A percentile compares a stretch with the other conserved stretches of the same genome.
Conservation (phyloP, 768 basidiomycete genomes). For the Tephrocybe rancida region DNA sequence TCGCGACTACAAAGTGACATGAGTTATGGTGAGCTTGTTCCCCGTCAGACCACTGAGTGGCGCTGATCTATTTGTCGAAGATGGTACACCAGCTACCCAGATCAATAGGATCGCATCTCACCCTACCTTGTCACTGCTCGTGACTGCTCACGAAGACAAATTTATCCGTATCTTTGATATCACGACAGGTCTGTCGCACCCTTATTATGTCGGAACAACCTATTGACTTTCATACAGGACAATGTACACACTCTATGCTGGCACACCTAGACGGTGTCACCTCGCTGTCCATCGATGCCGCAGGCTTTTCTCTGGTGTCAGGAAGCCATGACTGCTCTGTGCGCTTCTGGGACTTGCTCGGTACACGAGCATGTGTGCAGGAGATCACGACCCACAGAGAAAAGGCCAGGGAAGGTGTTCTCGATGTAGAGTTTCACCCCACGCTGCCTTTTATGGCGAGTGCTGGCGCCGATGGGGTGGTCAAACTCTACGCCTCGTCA, state of each 20-base stretch:
- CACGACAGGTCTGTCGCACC: slow-evolving; percentile 59
- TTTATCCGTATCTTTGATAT: slow-evolving; percentile 90
- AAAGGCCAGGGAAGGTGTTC: slow-evolving; percentile 89
- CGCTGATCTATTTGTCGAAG: slow-evolving; percentile 35
- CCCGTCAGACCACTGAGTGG: neutral
- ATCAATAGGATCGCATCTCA: slow-evolving; percentile 88
- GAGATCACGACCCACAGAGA: slow-evolving; percentile 89
- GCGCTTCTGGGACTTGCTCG: slow-evolving; percentile 92
- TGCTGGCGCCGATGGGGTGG: slow-evolving; percentile 93
- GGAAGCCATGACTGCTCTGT: slow-evolving; percentile 93
- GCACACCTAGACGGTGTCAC: slow-evolving; percentile 94
- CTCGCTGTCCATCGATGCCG: slow-evolving; percentile 84
- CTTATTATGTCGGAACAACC: neutral
- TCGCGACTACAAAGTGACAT: slow-evolving; percentile 61
- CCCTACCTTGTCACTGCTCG: slow-evolving; percentile 85
- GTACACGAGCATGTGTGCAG: slow-evolving; percentile 79
- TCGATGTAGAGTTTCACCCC: slow-evolving; percentile 85
- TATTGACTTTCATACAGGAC: slow-evolving; percentile 44
- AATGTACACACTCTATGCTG: slow-evolving; percentile 87
- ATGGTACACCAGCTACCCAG: slow-evolving; percentile 76
- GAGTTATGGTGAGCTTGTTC: slow-evolving; percentile 50
- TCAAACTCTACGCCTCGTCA: slow-evolving; percentile 89
- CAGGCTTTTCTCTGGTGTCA: slow-evolving; percentile 87
- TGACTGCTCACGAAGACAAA: slow-evolving; percentile 94
- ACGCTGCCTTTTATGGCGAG: slow-evolving; percentile 87